Base-by-base conservation (phyloP, 2,329 filamentous ascomycete genomes). In the Aspergillus pseudotamarii region DNA sequence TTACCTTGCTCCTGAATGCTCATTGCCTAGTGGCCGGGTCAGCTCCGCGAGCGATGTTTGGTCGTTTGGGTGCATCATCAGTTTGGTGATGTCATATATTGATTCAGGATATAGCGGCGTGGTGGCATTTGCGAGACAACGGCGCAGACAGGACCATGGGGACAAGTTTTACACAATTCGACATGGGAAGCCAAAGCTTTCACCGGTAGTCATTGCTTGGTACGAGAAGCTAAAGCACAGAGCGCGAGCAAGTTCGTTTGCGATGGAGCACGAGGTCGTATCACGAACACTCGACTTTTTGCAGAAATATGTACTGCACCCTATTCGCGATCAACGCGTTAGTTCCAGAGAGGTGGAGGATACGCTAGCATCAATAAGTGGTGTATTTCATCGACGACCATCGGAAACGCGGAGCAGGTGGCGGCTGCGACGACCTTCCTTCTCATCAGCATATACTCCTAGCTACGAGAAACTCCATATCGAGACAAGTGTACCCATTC, bases 21-120 rank as follows among this genome's bases (percentile, higher is more conserved):
- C 66, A 16, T 51, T 61, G 11, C 45, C 60, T 3, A 64, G 38
- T 12, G 71, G 69, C 10, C 73, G 64, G 12, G 77, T 80, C 69
- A 75, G 71, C 10, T 70, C 72, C 0, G 71, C 70, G 12, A 79
- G 76, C 51, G 79, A 81, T 64, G 72, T 81, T 0, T 81, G 79
- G 79, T 78, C 79, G 4, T 64, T 81, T 2, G 79, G 78, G 0
- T 81, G 79, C 61, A 74, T 81, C 1, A 67, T 80, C 3, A 80
- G 76, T 36, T 71, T 80, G 4, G 63, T 81, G 0, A 72, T 81
- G 30, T 71, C 76, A 1, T 81, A 78, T 61, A 65, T 81, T 6
- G 71, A 75, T 12, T 68, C 68, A 2, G 79, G 78, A 2, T 63
- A 64, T 14, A 59, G 54, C 1, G 75, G 72, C 14, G 69, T 79